Conservation (phyloP, 345 rosid species). For the Aegle marmelos region DNA sequence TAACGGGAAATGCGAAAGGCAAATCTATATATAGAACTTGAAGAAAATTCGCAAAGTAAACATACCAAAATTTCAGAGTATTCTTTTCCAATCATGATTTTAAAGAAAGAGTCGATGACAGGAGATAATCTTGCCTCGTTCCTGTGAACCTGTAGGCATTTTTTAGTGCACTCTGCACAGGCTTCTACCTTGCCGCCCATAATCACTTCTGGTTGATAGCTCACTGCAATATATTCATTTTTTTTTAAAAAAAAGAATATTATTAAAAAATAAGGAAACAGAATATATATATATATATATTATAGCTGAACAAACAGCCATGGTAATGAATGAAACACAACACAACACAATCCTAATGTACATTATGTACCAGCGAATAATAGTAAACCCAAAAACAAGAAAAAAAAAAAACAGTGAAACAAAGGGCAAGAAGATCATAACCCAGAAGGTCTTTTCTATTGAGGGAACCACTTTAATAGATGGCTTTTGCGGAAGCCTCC, state of each 20-base stretch:
- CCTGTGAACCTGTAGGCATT: constrained; percentile 23
- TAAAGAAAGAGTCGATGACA: constrained; percentile 33
- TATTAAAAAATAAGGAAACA: background rate
- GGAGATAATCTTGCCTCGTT: constrained; percentile 7
- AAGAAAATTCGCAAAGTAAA: background rate
- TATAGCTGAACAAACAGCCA: background rate
- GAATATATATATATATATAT: no score
- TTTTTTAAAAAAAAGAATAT: background rate
- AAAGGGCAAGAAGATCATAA: background rate
- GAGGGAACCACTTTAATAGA: no score
- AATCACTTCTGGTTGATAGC: background rate
- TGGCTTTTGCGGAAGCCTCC: no score
- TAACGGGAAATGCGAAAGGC: background rate
- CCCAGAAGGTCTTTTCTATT: no score
- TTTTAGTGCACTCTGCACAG: constrained; percentile 27
- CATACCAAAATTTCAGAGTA: constrained; percentile 34
- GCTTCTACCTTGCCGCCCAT: constrained; percentile 23
- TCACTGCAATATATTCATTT: background rate
- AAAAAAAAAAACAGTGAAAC: background rate
- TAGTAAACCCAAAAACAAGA: no score
- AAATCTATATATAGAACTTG: background rate
- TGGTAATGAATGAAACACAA: background rate
- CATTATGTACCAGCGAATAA: background rate
- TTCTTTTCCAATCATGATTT: constrained; percentile 31
- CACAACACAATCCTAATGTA: background rate